phyloP scores from a whole-genome alignment of 1,284 basidiomycete species.

The Papiliotrema laurentii region DNA sequence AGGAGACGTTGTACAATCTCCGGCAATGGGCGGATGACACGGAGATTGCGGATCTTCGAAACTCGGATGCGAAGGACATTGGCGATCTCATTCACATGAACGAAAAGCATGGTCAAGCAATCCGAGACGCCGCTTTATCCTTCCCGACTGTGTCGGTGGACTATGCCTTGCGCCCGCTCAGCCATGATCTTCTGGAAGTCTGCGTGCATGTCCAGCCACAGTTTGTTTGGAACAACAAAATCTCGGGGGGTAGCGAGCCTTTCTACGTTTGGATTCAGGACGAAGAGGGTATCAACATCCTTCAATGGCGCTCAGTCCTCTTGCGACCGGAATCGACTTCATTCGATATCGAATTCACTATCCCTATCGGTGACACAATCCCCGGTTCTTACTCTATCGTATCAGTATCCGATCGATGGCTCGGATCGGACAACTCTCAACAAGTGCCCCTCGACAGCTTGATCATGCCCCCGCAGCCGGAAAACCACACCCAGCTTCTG shows the following conservation, averaged over 20 bases:
- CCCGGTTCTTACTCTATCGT: constrained; percentile 69
- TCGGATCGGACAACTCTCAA: constrained; percentile 79
- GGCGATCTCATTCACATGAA: constrained; percentile 85
- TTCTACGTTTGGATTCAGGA: constrained; percentile 98
- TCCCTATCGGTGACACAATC: constrained; percentile 62
- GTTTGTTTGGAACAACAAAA: constrained; percentile 79
- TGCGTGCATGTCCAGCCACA: constrained; percentile 60
- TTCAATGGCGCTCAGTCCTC: constrained; percentile 72
- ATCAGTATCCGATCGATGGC: constrained; percentile 90
- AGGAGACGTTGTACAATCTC: constrained; percentile 76
- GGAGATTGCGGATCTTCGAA: constrained; percentile 68
- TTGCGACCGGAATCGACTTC: constrained; percentile 63
- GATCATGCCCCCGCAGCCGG: constrained; percentile 67
- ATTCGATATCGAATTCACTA: constrained; percentile 71
- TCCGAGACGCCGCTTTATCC: constrained; percentile 74
- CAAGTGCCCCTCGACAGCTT: constrained; percentile 63
- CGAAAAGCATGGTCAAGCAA: constrained; percentile 72
- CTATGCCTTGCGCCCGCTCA: constrained; percentile 72
- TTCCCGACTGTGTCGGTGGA: constrained; percentile 74
- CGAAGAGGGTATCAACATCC: constrained; percentile 67
- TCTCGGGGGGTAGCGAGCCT: constrained; percentile 74
- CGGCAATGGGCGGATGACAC: constrained; percentile 80
- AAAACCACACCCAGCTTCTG: constrained; percentile 64
- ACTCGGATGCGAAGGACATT: constrained; percentile 68
- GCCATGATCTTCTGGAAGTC: constrained; percentile 77